Conservation (phyloP, 768 basidiomycete genomes). For the Mycena galericulata region DNA sequence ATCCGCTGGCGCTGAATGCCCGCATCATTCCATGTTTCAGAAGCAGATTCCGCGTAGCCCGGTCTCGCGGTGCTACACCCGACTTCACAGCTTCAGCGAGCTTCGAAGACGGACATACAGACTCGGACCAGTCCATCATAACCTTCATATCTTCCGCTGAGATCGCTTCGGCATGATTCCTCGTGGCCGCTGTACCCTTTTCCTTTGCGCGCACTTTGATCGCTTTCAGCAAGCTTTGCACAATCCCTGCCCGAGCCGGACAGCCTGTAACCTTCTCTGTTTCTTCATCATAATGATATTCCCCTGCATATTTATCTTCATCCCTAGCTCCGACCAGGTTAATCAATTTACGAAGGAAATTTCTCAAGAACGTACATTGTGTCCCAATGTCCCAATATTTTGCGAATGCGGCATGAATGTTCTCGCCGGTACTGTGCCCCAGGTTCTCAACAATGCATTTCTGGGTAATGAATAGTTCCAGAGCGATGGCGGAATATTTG, state of each 20-base stretch:
- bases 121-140: constrained; percentile 43
- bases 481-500: constrained; percentile 39
- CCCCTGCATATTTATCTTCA: constrained; percentile 38
- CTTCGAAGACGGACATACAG: constrained; percentile 25
- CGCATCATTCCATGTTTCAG: constrained; percentile 44
- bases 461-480: constrained; percentile 44
- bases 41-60: constrained; percentile 21
- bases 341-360: constrained; percentile 18
- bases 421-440: constrained; percentile 34
- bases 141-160: constrained; percentile 43
- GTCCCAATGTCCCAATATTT: constrained; percentile 39
- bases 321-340: not conserved
- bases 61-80: not conserved
- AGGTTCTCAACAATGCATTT: constrained; percentile 45
- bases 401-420: constrained; percentile 43
- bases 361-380: constrained; percentile 39
- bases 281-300: constrained; percentile 39
- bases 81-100: constrained; percentile 3
- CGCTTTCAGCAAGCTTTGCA: constrained; percentile 38
- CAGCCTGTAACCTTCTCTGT: constrained; percentile 42
- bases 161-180: constrained; percentile 48
- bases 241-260: constrained; percentile 39
- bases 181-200: constrained; percentile 37
- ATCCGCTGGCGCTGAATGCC: constrained; percentile 42
- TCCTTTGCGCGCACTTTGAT: constrained; percentile 36